Evolutionary conservation across 352 stramenopile genomes (phyloP).

Genomic region (Thalassiosira sp.): DNA sequence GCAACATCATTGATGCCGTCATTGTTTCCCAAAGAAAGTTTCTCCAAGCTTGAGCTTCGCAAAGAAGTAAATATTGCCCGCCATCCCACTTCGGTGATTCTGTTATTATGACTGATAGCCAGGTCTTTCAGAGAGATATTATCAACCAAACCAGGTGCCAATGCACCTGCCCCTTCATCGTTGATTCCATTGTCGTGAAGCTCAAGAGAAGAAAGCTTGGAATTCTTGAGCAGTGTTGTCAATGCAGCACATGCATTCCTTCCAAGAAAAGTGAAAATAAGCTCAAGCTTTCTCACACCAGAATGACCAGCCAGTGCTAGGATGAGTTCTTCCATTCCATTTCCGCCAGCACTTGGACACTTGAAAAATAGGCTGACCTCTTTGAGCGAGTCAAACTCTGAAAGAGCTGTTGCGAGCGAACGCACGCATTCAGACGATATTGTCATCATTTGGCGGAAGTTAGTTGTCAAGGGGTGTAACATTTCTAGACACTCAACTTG

Average conservation of each 20-base stretch:
- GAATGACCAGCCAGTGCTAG: neutral
- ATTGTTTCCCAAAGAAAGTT: neutral
- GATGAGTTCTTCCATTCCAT: neutral
- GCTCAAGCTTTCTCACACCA: neutral
- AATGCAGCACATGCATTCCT: neutral
- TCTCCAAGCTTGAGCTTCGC: neutral
- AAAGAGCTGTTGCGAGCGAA: neutral
- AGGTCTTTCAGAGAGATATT: slow-evolving; percentile 9
- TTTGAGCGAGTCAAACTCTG: neutral
- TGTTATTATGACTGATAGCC: neutral
- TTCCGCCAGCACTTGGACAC: too few relatives aligned
- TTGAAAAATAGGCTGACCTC: too few relatives aligned
- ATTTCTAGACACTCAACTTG: neutral
- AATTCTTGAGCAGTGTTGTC: neutral
- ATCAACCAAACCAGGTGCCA: neutral
- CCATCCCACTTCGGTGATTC: slow-evolving; percentile 9
- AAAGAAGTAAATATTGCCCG: slow-evolving; percentile 4
- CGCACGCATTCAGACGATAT: neutral
- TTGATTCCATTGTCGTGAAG: neutral
- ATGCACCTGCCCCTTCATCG: neutral
- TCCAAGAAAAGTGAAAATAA: neutral
- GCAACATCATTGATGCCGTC: too few relatives aligned
- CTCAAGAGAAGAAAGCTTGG: neutral
- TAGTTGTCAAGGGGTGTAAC: too few relatives aligned
- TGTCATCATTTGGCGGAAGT: too few relatives aligned